Percentiles rank a stretch among this genome's conserved stretches.
Evolutionary conservation across 2,329 filamentous ascomycete species (phyloP).

Genomic region (Trichoderma sp.): DNA sequence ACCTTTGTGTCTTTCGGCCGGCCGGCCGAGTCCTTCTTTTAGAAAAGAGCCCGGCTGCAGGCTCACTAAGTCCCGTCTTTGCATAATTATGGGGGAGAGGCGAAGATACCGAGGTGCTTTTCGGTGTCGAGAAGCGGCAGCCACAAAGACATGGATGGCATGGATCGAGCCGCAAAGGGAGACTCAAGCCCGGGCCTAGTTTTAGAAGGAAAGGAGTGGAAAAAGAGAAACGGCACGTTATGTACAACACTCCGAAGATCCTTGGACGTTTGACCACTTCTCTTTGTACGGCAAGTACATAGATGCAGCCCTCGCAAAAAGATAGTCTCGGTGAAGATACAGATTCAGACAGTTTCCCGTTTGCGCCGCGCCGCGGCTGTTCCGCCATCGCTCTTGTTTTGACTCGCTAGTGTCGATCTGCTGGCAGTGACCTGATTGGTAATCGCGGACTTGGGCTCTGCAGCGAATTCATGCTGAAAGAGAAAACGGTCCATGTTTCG

Average conservation of each 20-base stretch:
- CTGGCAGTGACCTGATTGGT: neutral
- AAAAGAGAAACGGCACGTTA: neutral
- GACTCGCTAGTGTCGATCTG: constrained; percentile 2
- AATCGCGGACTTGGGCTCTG: neutral
- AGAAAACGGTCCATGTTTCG: neutral
- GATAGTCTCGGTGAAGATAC: constrained; percentile 14
- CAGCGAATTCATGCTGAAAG: neutral
- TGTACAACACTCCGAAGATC: neutral
- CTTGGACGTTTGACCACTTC: neutral
- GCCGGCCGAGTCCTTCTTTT: constrained; percentile 10
- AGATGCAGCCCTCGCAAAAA: neutral
- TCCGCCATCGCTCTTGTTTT: neutral
- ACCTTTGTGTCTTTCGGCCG: neutral
- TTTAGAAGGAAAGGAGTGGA: neutral
- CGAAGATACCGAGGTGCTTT: constrained; percentile 12
- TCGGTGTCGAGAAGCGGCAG: neutral
- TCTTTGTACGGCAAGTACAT: neutral
- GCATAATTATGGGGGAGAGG: constrained; percentile 1
- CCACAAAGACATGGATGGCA: neutral
- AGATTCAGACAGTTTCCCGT: constrained; percentile 1
- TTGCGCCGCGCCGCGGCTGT: neutral
- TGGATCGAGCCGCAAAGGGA: neutral
- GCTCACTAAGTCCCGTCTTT: neutral
- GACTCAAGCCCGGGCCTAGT: neutral
- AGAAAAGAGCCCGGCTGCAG: constrained; percentile 11